Evolutionary conservation across 768 basidiomycete genomes (phyloP).

Genomic region (Imleria badia): DNA sequence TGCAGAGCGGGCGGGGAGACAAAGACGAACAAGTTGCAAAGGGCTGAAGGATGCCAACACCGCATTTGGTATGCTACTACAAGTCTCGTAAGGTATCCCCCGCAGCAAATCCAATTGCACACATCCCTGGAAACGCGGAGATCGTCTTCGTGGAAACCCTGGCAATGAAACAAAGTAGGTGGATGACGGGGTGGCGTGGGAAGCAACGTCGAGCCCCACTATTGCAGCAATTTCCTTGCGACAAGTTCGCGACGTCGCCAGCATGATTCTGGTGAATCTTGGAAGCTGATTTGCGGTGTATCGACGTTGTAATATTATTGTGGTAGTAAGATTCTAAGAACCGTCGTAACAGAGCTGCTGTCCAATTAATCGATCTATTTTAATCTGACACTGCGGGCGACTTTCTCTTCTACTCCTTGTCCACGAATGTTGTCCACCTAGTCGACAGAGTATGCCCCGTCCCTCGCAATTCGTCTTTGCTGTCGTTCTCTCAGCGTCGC

Average conservation of each 20-base stretch:
- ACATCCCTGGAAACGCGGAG: too few relatives aligned
- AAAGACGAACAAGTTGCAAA: conserved; percentile 1
- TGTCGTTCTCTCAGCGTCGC: conserved; percentile 25
- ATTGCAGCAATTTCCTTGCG: too few relatives aligned
- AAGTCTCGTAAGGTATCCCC: too few relatives aligned
- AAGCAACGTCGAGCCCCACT: too few relatives aligned
- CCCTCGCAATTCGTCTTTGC: conserved; percentile 1
- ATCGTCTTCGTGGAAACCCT: too few relatives aligned
- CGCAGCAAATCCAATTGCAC: too few relatives aligned
- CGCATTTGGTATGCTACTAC: too few relatives aligned
- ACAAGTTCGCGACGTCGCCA: not conserved
- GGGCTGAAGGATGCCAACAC: too few relatives aligned
- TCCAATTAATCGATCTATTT: conserved; percentile 13
- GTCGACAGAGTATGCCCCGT: conserved; percentile 12
- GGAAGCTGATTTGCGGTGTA: conserved; percentile 12
- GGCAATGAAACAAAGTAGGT: too few relatives aligned
- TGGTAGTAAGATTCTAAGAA: not conserved
- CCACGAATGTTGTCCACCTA: conserved; percentile 9
- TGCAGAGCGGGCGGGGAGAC: conserved; percentile 6
- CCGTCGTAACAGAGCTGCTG: too few relatives aligned
- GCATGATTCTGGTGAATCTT: not conserved
- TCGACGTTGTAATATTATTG: not conserved
- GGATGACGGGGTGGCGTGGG: not conserved
- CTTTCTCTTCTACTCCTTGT: not conserved
- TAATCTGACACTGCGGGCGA: too few relatives aligned